These are phyloP conservation scores for Lagenidium sp. DNA, from an alignment of 352 stramenopile species.

Conservation along the genomic window DNA sequence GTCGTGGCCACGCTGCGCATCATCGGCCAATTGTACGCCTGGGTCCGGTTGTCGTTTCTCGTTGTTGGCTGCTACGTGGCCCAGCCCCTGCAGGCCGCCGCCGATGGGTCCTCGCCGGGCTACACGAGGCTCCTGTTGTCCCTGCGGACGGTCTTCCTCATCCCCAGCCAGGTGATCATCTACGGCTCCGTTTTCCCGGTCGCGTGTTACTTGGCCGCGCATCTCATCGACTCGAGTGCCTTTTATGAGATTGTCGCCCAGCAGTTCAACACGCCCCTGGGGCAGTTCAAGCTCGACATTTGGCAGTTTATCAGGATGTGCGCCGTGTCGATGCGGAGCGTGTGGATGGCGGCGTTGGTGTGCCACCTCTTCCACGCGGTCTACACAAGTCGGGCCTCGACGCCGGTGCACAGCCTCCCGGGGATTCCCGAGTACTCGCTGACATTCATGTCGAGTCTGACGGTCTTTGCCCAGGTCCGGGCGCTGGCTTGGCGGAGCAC, in stretches of 20 bases:
- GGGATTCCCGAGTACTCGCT: too few species aligned
- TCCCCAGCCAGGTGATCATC: conserved; percentile 41
- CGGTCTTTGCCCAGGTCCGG: too few species aligned
- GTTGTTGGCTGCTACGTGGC: conserved; percentile 12
- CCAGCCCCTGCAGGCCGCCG: not conserved
- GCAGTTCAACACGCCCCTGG: conserved; percentile 20
- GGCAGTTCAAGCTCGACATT: conserved; percentile 14
- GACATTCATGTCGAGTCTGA: too few species aligned
- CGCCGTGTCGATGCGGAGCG: conserved; percentile 33
- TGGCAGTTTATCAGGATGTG: conserved; percentile 23
- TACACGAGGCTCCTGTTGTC: conserved; percentile 1
- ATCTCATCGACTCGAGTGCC: conserved; percentile 30
- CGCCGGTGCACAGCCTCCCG: too few species aligned
- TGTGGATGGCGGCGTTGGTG: conserved; percentile 27
- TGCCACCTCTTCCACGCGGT: conserved; percentile 18
- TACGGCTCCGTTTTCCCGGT: conserved; percentile 37
- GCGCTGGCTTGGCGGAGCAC: too few species aligned
- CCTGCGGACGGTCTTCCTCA: conserved; percentile 21
- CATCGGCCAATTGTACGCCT: conserved; percentile 31
- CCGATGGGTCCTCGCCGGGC: not conserved
- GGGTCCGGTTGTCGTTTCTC: conserved; percentile 19
- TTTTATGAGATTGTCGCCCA: conserved; percentile 23
- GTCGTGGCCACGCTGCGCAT: conserved; percentile 15
- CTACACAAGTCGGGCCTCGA: too few species aligned
- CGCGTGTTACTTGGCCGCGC: conserved; percentile 29